Evolutionary conservation across 192 early-diverging fungal genomes (phyloP), one percentile per base, ranked within the genome.

Genomic region (Podila clonocystis): DNA sequence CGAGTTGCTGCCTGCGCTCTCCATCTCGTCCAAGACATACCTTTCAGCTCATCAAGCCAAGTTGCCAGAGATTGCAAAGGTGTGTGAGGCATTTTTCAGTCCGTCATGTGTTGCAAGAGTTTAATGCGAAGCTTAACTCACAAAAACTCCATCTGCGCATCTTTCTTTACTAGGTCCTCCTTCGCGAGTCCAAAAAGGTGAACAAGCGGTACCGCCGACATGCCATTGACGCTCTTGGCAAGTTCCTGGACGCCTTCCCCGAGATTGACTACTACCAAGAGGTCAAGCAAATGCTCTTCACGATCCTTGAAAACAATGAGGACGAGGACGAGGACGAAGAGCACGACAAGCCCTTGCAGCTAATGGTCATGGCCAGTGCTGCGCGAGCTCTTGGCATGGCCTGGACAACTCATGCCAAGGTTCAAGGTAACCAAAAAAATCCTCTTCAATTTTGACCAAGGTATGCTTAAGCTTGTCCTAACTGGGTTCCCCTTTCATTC

Each of bases 161-260:
- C 24, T 13, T 22, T 36, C 36, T 61, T 50, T 6, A 22, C 24
- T 68, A 92, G 83, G 80, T 94, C 24, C 67, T 95, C 24, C 61
- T 93, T 4, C 90, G 93, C 24, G 95, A 96, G 71, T 83, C 90
- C 1, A 93, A 93, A 57, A 91, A 94, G 63, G 92, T 91, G 28
- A 94, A 94, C 76, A 87, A 88, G 62, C 75, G 75, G 11, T 96
- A 96, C 62, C 87, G 88, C 34, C 86, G 93, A 8, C 73, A 89
- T 67, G 86, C 89, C 12, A 87, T 96, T 33, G 87, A 90, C 61
- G 84, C 86, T 4, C 70, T 95, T 13, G 90, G 89, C 15, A 72
- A 70, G 24, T 89, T 91, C 64, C 75, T 93, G 49, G 87, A 92
- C 50, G 65, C 83, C 11, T 89, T 92, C 64, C 69, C 70, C n/a